phyloP scores from a whole-genome alignment of 2,329 filamentous ascomycete genomes.

The Zymoseptoria ardabiliae region DNA sequence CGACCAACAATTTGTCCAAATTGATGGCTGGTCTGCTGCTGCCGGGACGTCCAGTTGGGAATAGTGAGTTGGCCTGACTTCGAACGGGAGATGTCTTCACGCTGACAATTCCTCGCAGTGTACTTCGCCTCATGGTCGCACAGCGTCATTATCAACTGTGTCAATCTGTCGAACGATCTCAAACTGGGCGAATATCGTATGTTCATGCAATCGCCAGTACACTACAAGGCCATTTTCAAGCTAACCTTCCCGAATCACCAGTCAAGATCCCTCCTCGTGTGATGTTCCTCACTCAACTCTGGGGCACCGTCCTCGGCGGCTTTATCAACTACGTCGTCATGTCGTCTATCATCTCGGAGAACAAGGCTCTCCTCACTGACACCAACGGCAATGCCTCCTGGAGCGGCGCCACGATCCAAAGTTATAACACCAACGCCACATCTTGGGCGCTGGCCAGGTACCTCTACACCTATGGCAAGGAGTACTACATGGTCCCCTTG shows the following conservation, averaged over 20 bases:
- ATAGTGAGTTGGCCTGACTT: conserved; percentile 28
- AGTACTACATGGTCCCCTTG: conserved; percentile 23
- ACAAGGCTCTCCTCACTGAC: conserved; percentile 42
- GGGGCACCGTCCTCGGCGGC: conserved; percentile 48
- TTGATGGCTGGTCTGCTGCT: conserved; percentile 49
- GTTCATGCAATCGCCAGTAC: conserved; percentile 9
- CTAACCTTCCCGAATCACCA: neutral
- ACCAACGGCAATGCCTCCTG: conserved; percentile 45
- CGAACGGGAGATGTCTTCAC: neutral
- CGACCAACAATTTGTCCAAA: conserved; percentile 53
- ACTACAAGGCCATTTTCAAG: neutral
- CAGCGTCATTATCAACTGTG: conserved; percentile 46
- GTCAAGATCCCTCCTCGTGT: conserved; percentile 47
- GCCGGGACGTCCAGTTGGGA: conserved; percentile 46
- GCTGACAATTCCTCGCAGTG: conserved; percentile 23
- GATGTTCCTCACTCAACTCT: conserved; percentile 52
- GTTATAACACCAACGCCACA: conserved; percentile 31
- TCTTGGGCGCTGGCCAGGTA: conserved; percentile 46
- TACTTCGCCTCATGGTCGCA: conserved; percentile 55
- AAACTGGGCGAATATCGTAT: conserved; percentile 54
- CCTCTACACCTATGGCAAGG: conserved; percentile 42
- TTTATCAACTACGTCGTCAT: conserved; percentile 44
- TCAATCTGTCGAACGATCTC: conserved; percentile 47
- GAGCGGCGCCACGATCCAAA: conserved; percentile 47
- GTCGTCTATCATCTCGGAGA: conserved; percentile 45